Evolutionary conservation across 2,329 filamentous ascomycete species (phyloP), one percentile per base, ranked within the genome.

Genomic region (Botryotinia narcissicola): DNA sequence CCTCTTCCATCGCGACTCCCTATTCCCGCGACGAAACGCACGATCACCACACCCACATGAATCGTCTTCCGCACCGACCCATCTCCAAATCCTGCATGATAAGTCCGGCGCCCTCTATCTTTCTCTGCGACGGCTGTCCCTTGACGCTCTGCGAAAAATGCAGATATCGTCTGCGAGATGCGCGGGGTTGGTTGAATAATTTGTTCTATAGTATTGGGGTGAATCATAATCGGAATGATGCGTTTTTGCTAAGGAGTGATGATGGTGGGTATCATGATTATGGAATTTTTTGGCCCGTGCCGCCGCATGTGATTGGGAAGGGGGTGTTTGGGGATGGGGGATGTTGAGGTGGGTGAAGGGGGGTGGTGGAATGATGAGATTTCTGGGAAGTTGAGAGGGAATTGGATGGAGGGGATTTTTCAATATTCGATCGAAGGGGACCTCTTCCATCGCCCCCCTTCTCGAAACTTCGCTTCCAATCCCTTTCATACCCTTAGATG

Each of bases 71-170:
- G 0, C 48, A 68, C 10, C 25, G 48, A 4, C 18, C 66, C 48
- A 57, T 68, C 37, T 57, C 66, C 10, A 68, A 68, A 57, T 42
- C 54, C 66, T 68, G 66, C 37, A 68, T 68, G 66, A 20, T 68
- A 1, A 57, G 66, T 29, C 66, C 66, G 1, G 35, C 48, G 1
- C 18, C 18, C 14, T 37, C 66, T 0, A 14, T 57, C 8, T 68
- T 57, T 8, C 66, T 68, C 66, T 68, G 66, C 48, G 66, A 68
- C 10, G 66, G 35, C 18, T 68, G 66, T 68, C 66, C 66, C 16
- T 32, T 68, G 7, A 68, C 66, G 12, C 12, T 68, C 10, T 68
- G 66, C 35, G 66, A 68, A 22, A 22, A n/a, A 48, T 68, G 66
- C 48, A 57, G 66, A 57, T 68, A 68, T 20, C 37, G 25, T 14